These are phyloP conservation scores for Plasmodium cynomolgi DNA, from an alignment of 169 alveolate genomes.

Conservation along the genomic window DNA sequence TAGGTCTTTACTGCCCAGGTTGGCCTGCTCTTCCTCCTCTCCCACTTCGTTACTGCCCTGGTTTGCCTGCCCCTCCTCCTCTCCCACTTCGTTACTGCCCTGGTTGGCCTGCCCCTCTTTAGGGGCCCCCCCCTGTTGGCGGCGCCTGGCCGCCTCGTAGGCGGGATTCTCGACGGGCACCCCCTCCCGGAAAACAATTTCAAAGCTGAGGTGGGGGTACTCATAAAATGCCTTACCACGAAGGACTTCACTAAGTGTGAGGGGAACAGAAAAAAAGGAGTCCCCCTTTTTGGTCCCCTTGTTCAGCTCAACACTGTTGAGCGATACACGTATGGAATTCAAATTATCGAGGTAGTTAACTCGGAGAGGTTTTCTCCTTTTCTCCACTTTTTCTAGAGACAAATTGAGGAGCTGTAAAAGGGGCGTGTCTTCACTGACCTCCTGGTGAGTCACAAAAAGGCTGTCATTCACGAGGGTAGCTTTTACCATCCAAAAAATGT, in stretches of 20 bases:
- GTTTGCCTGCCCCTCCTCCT: background rate
- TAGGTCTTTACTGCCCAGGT: too few species aligned
- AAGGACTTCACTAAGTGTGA: background rate
- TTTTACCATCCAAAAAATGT: constrained; percentile 21
- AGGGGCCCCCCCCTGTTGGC: background rate
- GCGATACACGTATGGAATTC: background rate
- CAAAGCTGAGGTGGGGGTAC: background rate
- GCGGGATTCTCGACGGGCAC: background rate
- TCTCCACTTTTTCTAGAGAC: background rate
- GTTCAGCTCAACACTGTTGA: background rate
- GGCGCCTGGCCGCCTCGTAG: background rate
- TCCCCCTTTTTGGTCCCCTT: background rate
- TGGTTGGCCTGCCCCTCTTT: background rate
- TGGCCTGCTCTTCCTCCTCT: background rate
- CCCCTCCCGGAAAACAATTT: background rate
- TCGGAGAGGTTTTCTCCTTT: background rate
- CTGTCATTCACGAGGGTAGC: constrained; percentile 12
- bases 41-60: background rate
- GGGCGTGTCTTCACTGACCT: constrained; percentile 6
- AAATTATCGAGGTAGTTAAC: background rate
- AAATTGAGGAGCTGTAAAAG: background rate
- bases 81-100: background rate
- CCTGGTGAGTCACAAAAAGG: background rate
- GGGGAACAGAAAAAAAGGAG: background rate
- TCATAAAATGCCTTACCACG: background rate